phyloP scores from a whole-genome alignment of 2,329 filamentous ascomycete species.

The Pseudogymnoascus sp. region DNA sequence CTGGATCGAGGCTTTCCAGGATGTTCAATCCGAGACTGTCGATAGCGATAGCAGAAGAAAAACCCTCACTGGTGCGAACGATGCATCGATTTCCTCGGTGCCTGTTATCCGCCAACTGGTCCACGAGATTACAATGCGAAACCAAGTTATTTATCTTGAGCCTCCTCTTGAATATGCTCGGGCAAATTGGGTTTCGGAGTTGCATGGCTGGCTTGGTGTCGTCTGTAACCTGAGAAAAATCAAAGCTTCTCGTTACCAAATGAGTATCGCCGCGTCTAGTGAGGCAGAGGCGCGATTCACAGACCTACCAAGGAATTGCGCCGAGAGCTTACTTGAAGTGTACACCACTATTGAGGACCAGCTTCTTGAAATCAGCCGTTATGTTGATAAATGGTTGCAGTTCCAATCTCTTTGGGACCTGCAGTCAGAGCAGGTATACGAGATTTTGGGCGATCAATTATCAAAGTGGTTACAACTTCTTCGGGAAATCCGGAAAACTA shows the following conservation, averaged over 20 bases:
- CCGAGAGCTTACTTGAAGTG: conserved; percentile 68
- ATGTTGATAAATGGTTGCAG: conserved; percentile 96
- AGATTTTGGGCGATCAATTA: conserved; percentile 82
- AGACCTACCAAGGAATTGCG: conserved; percentile 76
- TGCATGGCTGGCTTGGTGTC: conserved; percentile 88
- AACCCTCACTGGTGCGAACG: conserved; percentile 36
- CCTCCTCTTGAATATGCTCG: conserved; percentile 87
- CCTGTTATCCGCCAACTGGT: conserved; percentile 68
- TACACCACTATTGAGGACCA: conserved; percentile 81
- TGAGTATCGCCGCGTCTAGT: conserved; percentile 64
- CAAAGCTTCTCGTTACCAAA: conserved; percentile 91
- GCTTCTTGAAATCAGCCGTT: conserved; percentile 68
- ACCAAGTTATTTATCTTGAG: conserved; percentile 94
- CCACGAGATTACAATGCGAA: conserved; percentile 94
- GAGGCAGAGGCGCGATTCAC: conserved; percentile 68
- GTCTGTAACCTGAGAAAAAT: conserved; percentile 91
- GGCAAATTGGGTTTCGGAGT: conserved; percentile 85
- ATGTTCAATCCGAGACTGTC: conserved; percentile 37
- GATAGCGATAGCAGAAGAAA: conserved; percentile 45
- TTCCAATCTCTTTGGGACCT: conserved; percentile 99
- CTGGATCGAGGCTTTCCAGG: conserved; percentile 83
- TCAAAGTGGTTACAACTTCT: conserved; percentile 89
- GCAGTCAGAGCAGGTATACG: conserved; percentile 91
- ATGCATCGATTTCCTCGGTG: conserved; percentile 30
- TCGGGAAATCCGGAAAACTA: conserved; percentile 94